A percentile compares a stretch with the other conserved stretches of the same genome.
Conservation (phyloP, 176 grass and related monocot genomes). For the Avena atlantica region DNA sequence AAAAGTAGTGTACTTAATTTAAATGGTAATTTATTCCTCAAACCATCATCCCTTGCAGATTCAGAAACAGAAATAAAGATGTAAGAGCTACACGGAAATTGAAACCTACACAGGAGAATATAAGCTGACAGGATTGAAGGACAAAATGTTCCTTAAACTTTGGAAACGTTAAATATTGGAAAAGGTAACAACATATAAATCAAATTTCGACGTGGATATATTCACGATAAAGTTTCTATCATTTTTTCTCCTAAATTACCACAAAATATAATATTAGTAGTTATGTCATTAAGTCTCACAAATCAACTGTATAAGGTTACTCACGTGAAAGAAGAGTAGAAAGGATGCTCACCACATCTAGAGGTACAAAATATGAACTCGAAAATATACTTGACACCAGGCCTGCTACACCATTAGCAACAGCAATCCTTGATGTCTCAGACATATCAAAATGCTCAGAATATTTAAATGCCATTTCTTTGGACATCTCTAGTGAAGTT, state of each 20-base stretch:
- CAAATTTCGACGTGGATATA: not conserved
- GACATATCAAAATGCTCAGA: conserved; percentile 66
- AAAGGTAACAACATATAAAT: conserved; percentile 3
- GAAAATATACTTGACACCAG: conserved; percentile 80
- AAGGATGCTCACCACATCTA: conserved; percentile 83
- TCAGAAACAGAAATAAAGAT: conserved; percentile 4
- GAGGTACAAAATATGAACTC: conserved; percentile 85
- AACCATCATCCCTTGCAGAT: not conserved
- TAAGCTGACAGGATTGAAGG: not conserved
- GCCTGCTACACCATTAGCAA: conserved; percentile 79
- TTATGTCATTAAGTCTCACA: not conserved
- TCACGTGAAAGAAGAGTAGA: conserved; percentile 2
- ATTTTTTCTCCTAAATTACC: not conserved
- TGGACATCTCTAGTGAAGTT: conserved; percentile 87
- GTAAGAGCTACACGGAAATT: conserved; percentile 19
- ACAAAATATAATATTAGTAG: not conserved
- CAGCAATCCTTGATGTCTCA: conserved; percentile 70
- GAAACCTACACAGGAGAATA: not conserved
- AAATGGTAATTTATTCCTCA: not conserved
- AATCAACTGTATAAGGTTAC: not conserved
- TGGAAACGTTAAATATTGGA: not conserved
- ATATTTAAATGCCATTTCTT: conserved; percentile 83
- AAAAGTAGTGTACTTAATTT: not conserved
- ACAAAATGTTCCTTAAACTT: not conserved
- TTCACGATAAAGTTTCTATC: not conserved